Evolutionary conservation across 2,329 filamentous ascomycete genomes (phyloP).

Genomic region (Neophaeococcomyces mojaviensis): DNA sequence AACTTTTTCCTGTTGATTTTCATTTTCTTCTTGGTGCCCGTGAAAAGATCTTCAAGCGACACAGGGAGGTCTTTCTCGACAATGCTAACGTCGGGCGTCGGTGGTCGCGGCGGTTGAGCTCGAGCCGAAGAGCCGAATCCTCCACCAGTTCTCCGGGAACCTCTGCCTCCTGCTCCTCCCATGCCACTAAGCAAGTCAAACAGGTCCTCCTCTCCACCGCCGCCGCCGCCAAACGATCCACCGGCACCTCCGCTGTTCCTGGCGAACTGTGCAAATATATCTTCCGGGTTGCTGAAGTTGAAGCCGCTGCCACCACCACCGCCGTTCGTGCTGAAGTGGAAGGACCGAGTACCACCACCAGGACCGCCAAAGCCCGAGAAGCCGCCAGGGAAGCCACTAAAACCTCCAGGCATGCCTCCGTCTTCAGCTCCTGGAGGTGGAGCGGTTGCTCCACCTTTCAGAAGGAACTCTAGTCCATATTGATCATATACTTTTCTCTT

Average conservation of each 20-base stretch:
- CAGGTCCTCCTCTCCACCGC: not conserved
- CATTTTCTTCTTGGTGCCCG: slow-evolving; percentile 88
- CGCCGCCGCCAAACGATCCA: not conserved
- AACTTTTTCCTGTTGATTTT: slow-evolving; percentile 97
- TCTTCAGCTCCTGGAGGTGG: slow-evolving; percentile 52
- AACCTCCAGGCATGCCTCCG: slow-evolving; percentile 48
- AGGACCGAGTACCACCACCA: slow-evolving; percentile 45
- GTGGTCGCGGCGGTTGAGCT: slow-evolving; percentile 23
- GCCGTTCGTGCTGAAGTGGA: slow-evolving; percentile 42
- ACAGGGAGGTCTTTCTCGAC: slow-evolving; percentile 78
- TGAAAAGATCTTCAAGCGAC: slow-evolving; percentile 80
- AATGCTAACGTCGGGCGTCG: slow-evolving; percentile 78
- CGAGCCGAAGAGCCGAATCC: slow-evolving; percentile 15
- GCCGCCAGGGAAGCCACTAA: slow-evolving; percentile 37
- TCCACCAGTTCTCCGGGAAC: slow-evolving; percentile 34
- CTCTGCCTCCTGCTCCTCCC: slow-evolving; percentile 47
- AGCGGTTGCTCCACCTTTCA: slow-evolving; percentile 66
- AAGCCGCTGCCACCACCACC: slow-evolving; percentile 55
- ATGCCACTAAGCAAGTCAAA: slow-evolving; percentile 28
- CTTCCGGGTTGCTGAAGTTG: slow-evolving; percentile 73
- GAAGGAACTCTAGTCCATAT: slow-evolving; percentile 85
- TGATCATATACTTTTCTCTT: slow-evolving; percentile 95
- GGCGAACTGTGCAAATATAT: slow-evolving; percentile 80
- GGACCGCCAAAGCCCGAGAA: slow-evolving; percentile 43
- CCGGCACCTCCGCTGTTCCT: slow-evolving; percentile 45